Base-by-base conservation (phyloP, 1,284 basidiomycete species). In the Boletus subluridellus region DNA sequence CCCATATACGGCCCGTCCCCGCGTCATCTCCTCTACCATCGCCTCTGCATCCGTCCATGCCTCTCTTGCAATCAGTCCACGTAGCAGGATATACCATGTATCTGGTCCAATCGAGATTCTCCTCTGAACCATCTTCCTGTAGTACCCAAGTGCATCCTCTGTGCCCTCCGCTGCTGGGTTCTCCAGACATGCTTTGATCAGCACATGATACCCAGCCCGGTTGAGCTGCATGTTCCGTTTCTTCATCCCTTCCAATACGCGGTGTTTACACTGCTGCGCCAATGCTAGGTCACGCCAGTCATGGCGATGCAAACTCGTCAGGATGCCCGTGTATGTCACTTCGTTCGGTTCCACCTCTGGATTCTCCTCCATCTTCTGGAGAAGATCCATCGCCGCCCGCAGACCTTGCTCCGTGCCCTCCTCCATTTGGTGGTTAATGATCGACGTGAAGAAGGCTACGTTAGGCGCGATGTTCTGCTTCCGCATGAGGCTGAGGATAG, bases 81-180 rank as follows among this genome's bases (percentile, higher is more conserved):
- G 75, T 61, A 95, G 74, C 55, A 93, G 69, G 64, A 94, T 78
- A 73, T 85, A 85, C 84, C 89, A 94, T 52, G 90, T 90, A 69
- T 87, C 84, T 60, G 81, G 76, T 56, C 77, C 79, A 57, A 86
- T 76, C 54, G 76, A 71, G 57, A 87, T 69, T 48, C 74, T 79
- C 57, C 75, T 72, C 61, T 73, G 69, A 57, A 74, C 69, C 89
- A 94, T 92, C 62, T 85, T 81, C 56, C 77, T 77, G 72, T 89
- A 89, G 66, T 89, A 84, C 49, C 67, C 69, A 59, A 90, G 72
- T 17, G 84, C 89, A 63, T 80, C 75, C 58, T 78, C 68, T 42
- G 85, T 66, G 17, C 83, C 84, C 35, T 79, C 75, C 11, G 74
- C 69, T 15, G 76, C 74, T 8, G 75, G 72, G 61, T 80, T 81